These are phyloP conservation scores for Houttuynia cordata DNA, from an alignment of 164 flowering plant species.

Conservation along the genomic window DNA sequence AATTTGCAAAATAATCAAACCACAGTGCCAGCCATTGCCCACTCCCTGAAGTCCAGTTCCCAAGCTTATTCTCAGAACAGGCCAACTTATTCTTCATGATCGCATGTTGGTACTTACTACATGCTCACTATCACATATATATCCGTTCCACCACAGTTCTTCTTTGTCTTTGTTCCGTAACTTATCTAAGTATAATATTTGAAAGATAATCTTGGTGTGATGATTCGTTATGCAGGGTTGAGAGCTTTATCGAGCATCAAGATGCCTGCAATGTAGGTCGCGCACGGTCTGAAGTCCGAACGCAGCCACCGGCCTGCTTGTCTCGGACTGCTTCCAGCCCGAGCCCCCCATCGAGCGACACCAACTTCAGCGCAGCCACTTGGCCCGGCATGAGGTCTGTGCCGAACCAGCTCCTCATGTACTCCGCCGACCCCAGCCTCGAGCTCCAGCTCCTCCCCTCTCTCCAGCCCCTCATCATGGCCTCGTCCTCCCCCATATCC, in stretches of 20 bases:
- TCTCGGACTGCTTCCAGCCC: constrained; percentile 73
- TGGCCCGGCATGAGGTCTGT: constrained; percentile 22
- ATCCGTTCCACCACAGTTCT: not conserved
- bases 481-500: constrained; percentile 10
- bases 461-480: constrained; percentile 10
- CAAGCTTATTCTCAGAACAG: not conserved
- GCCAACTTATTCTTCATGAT: not conserved
- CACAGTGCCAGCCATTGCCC: not conserved
- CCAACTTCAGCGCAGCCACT: constrained; percentile 42
- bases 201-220: too few relatives aligned
- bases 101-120: not conserved
- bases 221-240: constrained; percentile 79
- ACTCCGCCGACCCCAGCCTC: constrained; percentile 21
- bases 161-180: too few relatives aligned
- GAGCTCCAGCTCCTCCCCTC: constrained; percentile 66
- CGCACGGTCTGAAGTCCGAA: constrained; percentile 29
- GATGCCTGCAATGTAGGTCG: constrained; percentile 69
- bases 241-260: constrained; percentile 95
- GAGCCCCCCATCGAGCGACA: constrained; percentile 74
- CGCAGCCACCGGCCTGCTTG: constrained; percentile 37
- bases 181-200: too few relatives aligned
- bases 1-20: not conserved
- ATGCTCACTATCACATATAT: not conserved
- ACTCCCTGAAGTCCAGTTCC: not conserved
- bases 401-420: constrained; percentile 17